Evolutionary conservation across 2,329 filamentous ascomycete species (phyloP).

Genomic region (Alternaria conjuncta): DNA sequence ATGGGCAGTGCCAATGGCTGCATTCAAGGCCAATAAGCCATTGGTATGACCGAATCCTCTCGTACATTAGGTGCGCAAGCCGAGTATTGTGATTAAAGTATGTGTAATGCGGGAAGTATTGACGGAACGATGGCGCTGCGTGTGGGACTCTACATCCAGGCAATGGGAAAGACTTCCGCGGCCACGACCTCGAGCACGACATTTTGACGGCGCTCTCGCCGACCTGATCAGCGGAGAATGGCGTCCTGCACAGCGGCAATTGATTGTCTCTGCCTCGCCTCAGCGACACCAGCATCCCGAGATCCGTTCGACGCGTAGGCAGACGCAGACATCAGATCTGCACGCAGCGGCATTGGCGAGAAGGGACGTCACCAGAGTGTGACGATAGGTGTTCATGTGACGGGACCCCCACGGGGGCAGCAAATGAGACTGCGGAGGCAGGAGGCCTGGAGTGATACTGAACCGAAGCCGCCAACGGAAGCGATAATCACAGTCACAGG

Average conservation of each 20-base stretch:
- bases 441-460: slow-evolving; percentile 33
- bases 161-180: slow-evolving; percentile 18
- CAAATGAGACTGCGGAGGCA: slow-evolving; percentile 33
- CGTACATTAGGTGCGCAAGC: slow-evolving; percentile 2
- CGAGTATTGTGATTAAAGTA: background rate
- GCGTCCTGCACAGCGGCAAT: slow-evolving; percentile 20
- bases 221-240: slow-evolving; percentile 11
- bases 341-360: slow-evolving; percentile 19
- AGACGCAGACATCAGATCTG: slow-evolving; percentile 23
- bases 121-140: slow-evolving; percentile 22
- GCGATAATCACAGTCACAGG: slow-evolving; percentile 40
- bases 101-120: slow-evolving; percentile 25
- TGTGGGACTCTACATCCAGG: slow-evolving; percentile 15
- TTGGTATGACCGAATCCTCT: background rate
- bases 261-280: slow-evolving; percentile 7
- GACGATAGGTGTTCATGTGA: slow-evolving; percentile 30
- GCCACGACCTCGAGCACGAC: slow-evolving; percentile 17
- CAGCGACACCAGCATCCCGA: slow-evolving; percentile 5
- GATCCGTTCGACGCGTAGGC: slow-evolving; percentile 11
- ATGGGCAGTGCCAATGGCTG: background rate
- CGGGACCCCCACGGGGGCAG: slow-evolving; percentile 34
- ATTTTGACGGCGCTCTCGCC: slow-evolving; percentile 13
- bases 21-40: slow-evolving; percentile 7
- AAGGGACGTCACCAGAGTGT: slow-evolving; percentile 20
- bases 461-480: slow-evolving; percentile 12